Evolutionary conservation across 176 grass and related monocot genomes (phyloP), one percentile per base, ranked within the genome.

Genomic region (Hordeum marinum): DNA sequence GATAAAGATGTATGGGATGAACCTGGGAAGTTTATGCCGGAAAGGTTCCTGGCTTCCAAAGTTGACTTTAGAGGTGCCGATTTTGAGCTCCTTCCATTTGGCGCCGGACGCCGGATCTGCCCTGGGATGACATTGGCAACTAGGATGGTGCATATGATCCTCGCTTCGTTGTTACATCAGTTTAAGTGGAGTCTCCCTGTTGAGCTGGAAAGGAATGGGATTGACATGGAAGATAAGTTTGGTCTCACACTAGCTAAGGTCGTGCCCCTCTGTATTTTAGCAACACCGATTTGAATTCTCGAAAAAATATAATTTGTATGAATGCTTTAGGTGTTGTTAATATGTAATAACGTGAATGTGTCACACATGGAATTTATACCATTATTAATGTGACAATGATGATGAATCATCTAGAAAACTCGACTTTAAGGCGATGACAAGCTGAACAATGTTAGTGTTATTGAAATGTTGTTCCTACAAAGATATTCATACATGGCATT

Each of bases 161-260:
- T 93, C 11, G 91, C 88, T 1, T 84, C 88, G 0, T 8, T 93
- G 63, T 10, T 93, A 2, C 52, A 85, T 15, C 25, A 17, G 2
- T 83, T 80, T 6, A 31, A 76, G 27, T 91, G 90, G 90, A 78
- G n/a, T 55, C 81, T 91, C 2, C 90, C 90, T 0, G 8, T 0
- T n/a, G 70, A 88, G 14, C 43, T 46, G 12, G 36, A 85, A 7
- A 74, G 25, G 29, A 5, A 40, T 11, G 88, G 85, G 14, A 32
- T 90, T 42, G 63, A 90, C 29, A 92, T 90, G 91, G 12, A 29
- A 5, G 91, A 92, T 11, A 87, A 84, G n/a, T 90, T 90, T 18
- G 91, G 85, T 2, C 18, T 80, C 1, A 80, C 90, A 0, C 18
- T 89, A 0, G 32, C 65, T 2, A 88, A 83, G 63, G 80, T 9